Conservation (phyloP, 331 rosid species). For the Erythrophleum ivorense region DNA sequence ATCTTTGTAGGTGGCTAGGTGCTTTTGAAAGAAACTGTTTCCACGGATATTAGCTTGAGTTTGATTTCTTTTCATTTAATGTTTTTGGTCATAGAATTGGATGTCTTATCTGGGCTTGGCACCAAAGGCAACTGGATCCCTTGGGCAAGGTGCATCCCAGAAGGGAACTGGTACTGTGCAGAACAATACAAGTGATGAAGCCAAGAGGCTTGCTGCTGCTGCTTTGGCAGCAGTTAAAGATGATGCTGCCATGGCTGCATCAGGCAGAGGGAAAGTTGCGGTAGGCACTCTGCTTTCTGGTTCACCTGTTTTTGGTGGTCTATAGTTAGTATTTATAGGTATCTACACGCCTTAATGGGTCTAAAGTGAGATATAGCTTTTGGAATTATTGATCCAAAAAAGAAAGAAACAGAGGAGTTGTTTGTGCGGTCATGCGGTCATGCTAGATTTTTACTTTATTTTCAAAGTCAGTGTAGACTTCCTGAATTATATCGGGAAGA, state of each 20-base stretch:
- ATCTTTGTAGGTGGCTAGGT: conserved; percentile 7
- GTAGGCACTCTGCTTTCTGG: conserved; percentile 47
- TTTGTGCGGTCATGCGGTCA: conserved; percentile 11
- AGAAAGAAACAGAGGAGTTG: conserved; percentile 1
- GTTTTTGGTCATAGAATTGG: conserved; percentile 65
- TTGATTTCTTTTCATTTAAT: conserved; percentile 31
- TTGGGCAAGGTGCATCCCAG: conserved; percentile 43
- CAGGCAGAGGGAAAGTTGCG: conserved; percentile 81
- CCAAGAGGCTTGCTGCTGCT: conserved; percentile 81
- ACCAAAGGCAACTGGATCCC: conserved; percentile 60
- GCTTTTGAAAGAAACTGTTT: conserved; percentile 12
- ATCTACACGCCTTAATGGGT: neutral
- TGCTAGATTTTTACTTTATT: neutral
- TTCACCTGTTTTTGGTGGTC: conserved; percentile 12
- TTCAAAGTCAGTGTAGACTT: conserved; percentile 22
- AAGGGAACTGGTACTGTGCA: conserved; percentile 44
- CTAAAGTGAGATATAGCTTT: conserved; percentile 29
- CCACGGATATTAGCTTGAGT: conserved; percentile 30
- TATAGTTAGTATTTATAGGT: neutral
- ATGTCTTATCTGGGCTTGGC: conserved; percentile 79
- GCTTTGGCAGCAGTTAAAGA: conserved; percentile 92
- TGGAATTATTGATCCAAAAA: neutral
- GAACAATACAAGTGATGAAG: conserved; percentile 66
- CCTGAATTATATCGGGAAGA: neutral
- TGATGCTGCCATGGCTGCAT: conserved; percentile 59